Conservation (phyloP, 805 yeast genomes). For the Kuraishia piskuri region DNA sequence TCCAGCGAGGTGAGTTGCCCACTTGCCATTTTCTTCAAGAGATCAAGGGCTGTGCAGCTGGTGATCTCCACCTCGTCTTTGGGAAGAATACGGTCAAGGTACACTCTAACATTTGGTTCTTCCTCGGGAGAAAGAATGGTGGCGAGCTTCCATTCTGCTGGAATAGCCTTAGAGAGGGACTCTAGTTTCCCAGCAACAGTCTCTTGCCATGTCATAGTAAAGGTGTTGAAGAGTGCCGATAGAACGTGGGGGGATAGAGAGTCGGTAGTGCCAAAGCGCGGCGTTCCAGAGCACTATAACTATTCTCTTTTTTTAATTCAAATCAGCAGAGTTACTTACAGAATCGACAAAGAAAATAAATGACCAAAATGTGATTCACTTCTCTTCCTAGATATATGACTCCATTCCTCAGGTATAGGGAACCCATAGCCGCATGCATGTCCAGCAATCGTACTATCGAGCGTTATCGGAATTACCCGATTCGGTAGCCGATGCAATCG, state of each 20-base stretch:
- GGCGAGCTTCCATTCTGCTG: conserved; percentile 21
- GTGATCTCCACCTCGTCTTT: conserved; percentile 15
- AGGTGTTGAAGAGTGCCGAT: background rate
- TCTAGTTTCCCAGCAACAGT: background rate
- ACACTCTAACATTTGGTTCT: conserved; percentile 12
- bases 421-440: background rate
- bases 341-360: too few relatives aligned
- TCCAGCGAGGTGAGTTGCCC: conserved; percentile 10
- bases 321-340: too few relatives aligned
- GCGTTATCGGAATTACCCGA: background rate
- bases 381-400: too few relatives aligned
- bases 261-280: too few relatives aligned
- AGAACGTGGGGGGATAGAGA: too few relatives aligned
- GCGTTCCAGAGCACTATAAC: too few relatives aligned
- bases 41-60: conserved; percentile 12
- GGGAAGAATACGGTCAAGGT: conserved; percentile 15
- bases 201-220: background rate
- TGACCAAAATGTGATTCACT: too few relatives aligned
- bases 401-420: background rate
- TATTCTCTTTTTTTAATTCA: too few relatives aligned
- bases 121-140: conserved; percentile 12
- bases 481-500: background rate
- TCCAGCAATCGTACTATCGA: background rate
- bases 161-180: conserved; percentile 10
- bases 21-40: conserved; percentile 5